Evolutionary conservation across 345 rosid species (phyloP), one percentile per base, ranked within the genome.

Genomic region (Erodium maritimum): DNA sequence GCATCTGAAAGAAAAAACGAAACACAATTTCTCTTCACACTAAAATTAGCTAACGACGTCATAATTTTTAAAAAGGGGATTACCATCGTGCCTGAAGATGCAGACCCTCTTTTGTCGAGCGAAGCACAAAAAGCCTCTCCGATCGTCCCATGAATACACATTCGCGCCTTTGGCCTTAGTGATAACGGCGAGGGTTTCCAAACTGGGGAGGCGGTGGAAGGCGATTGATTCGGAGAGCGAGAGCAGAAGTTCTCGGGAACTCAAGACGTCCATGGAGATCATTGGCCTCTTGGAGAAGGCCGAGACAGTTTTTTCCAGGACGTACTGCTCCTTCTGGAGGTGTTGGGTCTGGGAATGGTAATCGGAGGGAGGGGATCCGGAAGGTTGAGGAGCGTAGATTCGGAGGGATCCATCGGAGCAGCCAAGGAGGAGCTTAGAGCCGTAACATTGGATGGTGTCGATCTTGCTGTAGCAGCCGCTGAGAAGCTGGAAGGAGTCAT

Each of bases 81-180:
- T 76, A 91, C 98, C 98, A 29, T 91, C 98, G 71, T 88, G 98
- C 56, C 94, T 78, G 82, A 87, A 89, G 23, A 93, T 80, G 55
- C 82, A 83, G 57, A 90, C 95, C 55, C 90, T 75, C 77, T 84
- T 93, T 58, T 90, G 97, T 83, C 99, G 83, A 22, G 97, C 81
- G 61, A 89, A 93, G 79, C 99, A 94, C 59, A 94, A 69, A 63
- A 80, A 81, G 48, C 97, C 99, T 75, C 95, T 79, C 29, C 84
- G 76, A 33, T 90, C 97, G 57, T 93, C 99, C 99, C 97, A 93
- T 0, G 91, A 82, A 67, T 73, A 90, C 21, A 78, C 88, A 73
- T 90, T 90, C 34, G 96, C 91, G 19, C 99, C 99, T 69, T 87
- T 83, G 19, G 97, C 95, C 71, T 94, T 94, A 5, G 95, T 82